phyloP scores from a whole-genome alignment of 2,329 filamentous ascomycete species.

The Botryotinia calthae region DNA sequence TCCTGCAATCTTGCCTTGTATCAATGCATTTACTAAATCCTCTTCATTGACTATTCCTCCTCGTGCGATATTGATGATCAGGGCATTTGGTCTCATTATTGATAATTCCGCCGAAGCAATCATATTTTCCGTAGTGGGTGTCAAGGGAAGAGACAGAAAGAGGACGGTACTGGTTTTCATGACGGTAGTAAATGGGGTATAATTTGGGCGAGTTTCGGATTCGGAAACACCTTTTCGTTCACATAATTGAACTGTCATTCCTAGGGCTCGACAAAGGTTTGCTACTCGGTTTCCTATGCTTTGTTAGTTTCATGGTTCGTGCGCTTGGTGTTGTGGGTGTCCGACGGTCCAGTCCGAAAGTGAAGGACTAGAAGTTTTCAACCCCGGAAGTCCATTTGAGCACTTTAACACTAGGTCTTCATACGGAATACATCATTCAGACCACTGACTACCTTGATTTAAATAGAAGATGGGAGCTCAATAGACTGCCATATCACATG shows the following conservation, averaged over 20 bases:
- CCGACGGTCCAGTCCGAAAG: not conserved
- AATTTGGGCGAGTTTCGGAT: slow-evolving; percentile 20
- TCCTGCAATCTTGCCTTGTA: slow-evolving; percentile 31
- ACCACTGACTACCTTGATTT: not conserved
- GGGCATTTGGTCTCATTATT: slow-evolving; percentile 27
- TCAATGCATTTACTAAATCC: slow-evolving; percentile 36
- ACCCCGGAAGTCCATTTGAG: not conserved
- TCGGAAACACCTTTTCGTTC: slow-evolving; percentile 26
- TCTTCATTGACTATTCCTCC: slow-evolving; percentile 38
- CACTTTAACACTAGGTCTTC: not conserved
- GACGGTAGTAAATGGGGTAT: slow-evolving; percentile 26
- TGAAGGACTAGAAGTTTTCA: not conserved
- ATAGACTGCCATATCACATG: not conserved
- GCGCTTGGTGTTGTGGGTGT: not conserved
- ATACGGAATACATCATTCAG: not conserved
- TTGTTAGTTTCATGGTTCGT: not conserved
- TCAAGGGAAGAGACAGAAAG: slow-evolving; percentile 31
- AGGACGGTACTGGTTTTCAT: slow-evolving; percentile 28
- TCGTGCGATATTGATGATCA: slow-evolving; percentile 38
- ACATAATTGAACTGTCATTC: slow-evolving; percentile 30
- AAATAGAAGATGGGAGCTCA: no score
- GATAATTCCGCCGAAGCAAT: slow-evolving; percentile 32
- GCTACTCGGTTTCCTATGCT: slow-evolving; percentile 5
- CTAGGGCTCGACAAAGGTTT: slow-evolving; percentile 24
- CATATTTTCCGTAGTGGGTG: slow-evolving; percentile 30